Evolutionary conservation across 768 basidiomycete species (phyloP).

Genomic region (Lyophyllum shimeji): DNA sequence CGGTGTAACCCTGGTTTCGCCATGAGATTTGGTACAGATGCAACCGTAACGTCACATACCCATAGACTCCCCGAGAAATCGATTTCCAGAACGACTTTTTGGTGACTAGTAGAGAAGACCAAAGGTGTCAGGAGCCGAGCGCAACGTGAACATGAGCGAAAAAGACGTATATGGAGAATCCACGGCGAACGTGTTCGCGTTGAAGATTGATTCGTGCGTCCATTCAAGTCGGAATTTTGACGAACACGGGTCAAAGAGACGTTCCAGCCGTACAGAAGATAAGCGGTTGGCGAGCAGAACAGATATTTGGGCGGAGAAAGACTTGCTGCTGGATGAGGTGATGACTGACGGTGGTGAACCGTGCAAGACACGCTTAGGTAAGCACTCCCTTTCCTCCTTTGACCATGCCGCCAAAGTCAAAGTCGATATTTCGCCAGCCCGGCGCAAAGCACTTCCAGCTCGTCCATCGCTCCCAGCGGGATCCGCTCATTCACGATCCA

Average conservation of each 20-base stretch:
- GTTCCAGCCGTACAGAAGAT: conserved; percentile 18
- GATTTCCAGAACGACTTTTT: conserved; percentile 93
- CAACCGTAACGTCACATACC: conserved; percentile 44
- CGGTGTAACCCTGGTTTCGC: conserved; percentile 78
- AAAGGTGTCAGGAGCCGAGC: conserved; percentile 38
- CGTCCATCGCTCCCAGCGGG: conserved; percentile 93
- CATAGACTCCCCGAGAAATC: conserved; percentile 87
- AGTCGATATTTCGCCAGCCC: conserved; percentile 88
- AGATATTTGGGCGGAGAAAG: conserved; percentile 14
- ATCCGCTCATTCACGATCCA: conserved; percentile 93
- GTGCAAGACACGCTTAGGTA: conserved; percentile 33
- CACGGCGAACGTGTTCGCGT: conserved; percentile 78
- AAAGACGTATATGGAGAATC: conserved; percentile 85
- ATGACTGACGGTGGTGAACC: conserved; percentile 16
- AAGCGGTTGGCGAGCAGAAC: conserved; percentile 6
- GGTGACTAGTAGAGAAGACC: conserved; percentile 81
- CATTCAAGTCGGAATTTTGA: conserved; percentile 30
- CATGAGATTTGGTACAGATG: conserved; percentile 18
- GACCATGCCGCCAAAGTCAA: conserved; percentile 78
- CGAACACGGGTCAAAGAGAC: conserved; percentile 27
- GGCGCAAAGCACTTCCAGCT: conserved; percentile 94
- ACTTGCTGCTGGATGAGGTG: conserved; percentile 9
- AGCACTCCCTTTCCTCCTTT: conserved; percentile 23
- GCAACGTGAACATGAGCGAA: conserved; percentile 25
- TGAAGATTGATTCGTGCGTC: conserved; percentile 58